Percentiles rank a stretch among this genome's conserved stretches.
These are phyloP conservation scores for Sphagnum tenellum DNA, from an alignment of 225 moss, liverwort and hornwort genomes.

Conservation along the genomic window DNA sequence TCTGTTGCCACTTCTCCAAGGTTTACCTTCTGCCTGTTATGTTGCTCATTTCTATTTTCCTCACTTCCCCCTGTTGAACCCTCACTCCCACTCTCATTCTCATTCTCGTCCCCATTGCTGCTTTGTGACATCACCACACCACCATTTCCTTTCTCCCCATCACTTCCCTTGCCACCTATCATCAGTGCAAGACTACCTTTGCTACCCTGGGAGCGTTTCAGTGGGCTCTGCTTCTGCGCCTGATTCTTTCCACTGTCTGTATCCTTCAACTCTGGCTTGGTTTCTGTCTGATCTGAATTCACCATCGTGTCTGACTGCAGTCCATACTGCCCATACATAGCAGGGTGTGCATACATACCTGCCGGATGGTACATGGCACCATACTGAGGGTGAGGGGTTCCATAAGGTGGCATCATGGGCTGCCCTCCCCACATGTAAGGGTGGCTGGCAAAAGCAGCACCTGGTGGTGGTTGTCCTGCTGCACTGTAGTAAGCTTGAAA, in stretches of 20 bases:
- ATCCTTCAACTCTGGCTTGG: constrained; percentile 6
- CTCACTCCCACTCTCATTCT: constrained; percentile 43
- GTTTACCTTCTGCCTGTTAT: constrained; percentile 34
- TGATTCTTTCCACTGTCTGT: constrained; percentile 18
- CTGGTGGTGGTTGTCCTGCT: constrained; percentile 33
- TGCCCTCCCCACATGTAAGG: constrained; percentile 62
- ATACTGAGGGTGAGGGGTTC: constrained; percentile 41
- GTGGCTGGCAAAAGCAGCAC: constrained; percentile 25
- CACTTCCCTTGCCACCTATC: constrained; percentile 21
- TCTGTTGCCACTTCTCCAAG: constrained; percentile 52
- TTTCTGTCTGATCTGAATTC: constrained; percentile 20
- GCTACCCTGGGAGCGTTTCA: constrained; percentile 53
- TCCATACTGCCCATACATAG: constrained; percentile 55
- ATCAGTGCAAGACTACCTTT: constrained; percentile 37
- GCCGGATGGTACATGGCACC: constrained; percentile 51
- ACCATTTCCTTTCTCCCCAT: constrained; percentile 21
- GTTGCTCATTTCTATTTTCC: constrained; percentile 44
- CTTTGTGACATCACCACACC: constrained; percentile 30
- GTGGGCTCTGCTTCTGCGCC: constrained; percentile 4
- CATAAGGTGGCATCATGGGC: constrained; percentile 57
- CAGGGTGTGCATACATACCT: constrained; percentile 49
- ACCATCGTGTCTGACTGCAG: constrained; percentile 7
- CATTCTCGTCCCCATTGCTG: constrained; percentile 30
- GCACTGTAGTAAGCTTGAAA: constrained; percentile 57
- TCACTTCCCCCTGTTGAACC: constrained; percentile 40